A percentile compares a stretch with the other conserved stretches of the same genome.
These are phyloP conservation scores for Trichoderma sp. DNA, from an alignment of 2,329 filamentous ascomycete genomes.

Conservation along the genomic window DNA sequence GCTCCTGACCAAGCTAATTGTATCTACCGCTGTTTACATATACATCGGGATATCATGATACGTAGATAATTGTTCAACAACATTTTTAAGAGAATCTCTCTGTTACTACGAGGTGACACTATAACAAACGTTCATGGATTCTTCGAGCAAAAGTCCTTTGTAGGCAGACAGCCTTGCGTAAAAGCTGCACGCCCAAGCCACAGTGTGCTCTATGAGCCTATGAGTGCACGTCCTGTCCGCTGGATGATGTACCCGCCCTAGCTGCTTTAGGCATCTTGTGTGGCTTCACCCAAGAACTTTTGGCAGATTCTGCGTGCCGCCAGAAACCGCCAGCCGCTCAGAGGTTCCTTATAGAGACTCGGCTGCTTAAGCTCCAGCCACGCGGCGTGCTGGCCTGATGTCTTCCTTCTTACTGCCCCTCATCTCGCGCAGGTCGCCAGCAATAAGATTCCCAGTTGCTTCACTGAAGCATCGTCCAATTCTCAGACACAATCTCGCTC, in stretches of 20 bases:
- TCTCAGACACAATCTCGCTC: slow-evolving; percentile 16
- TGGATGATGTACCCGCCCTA: neutral
- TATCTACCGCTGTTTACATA: neutral
- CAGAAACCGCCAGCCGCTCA: slow-evolving; percentile 14
- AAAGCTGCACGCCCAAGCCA: neutral
- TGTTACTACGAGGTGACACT: neutral
- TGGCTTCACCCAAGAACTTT: slow-evolving; percentile 18
- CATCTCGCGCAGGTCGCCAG: slow-evolving; percentile 36
- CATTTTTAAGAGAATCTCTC: neutral
- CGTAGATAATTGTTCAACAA: neutral
- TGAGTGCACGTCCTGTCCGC: neutral
- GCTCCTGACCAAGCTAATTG: neutral
- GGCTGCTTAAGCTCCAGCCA: slow-evolving; percentile 20
- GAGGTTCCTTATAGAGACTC: slow-evolving; percentile 8
- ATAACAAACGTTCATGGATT: too few species aligned
- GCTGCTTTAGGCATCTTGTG: slow-evolving; percentile 11
- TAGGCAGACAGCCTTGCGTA: neutral
- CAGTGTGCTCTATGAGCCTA: neutral
- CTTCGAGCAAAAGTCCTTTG: neutral
- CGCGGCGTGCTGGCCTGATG: slow-evolving; percentile 28
- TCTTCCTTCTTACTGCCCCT: slow-evolving; percentile 36
- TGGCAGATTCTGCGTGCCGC: slow-evolving; percentile 17
- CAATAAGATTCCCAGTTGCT: slow-evolving; percentile 28
- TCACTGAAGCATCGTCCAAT: slow-evolving; percentile 27
- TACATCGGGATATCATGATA: neutral